These are phyloP conservation scores for Thamnidium elegans DNA, from an alignment of 192 early-diverging fungal species.

Conservation along the genomic window DNA sequence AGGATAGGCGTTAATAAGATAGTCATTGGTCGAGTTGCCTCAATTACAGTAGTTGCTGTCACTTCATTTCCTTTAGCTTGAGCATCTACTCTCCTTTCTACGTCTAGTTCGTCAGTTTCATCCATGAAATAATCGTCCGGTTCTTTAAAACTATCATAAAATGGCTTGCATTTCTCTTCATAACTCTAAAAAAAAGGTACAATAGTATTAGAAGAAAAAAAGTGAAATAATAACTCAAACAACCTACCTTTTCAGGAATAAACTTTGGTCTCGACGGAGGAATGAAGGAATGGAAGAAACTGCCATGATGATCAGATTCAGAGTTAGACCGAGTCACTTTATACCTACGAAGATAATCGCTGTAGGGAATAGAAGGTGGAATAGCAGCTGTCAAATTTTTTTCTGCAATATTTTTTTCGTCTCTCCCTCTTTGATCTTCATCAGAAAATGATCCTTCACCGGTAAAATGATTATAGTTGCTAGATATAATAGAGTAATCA, in stretches of 20 bases:
- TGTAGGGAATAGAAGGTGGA: constrained; percentile 24
- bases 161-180: too few species aligned
- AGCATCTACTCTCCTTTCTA: not conserved
- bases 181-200: too few species aligned
- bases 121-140: not conserved
- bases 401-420: not conserved
- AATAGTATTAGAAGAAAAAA: too few species aligned
- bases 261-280: constrained; percentile 46
- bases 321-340: not conserved
- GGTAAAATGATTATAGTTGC: too few species aligned
- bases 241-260: constrained; percentile 37
- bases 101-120: constrained; percentile 11
- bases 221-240: not conserved
- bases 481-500: too few species aligned
- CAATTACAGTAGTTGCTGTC: constrained; percentile 46
- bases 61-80: constrained; percentile 39
- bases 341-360: constrained; percentile 17
- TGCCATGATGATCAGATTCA: not conserved
- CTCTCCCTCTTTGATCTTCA: too few species aligned
- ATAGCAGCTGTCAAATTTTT: not conserved
- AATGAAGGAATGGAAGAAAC: constrained; percentile 43
- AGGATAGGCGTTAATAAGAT: constrained; percentile 67
- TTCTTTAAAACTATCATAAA: not conserved
- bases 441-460: too few species aligned
- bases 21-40: constrained; percentile 52